Conservation (phyloP, 2,329 filamentous ascomycete species). For the Aspergillus versicolor region DNA sequence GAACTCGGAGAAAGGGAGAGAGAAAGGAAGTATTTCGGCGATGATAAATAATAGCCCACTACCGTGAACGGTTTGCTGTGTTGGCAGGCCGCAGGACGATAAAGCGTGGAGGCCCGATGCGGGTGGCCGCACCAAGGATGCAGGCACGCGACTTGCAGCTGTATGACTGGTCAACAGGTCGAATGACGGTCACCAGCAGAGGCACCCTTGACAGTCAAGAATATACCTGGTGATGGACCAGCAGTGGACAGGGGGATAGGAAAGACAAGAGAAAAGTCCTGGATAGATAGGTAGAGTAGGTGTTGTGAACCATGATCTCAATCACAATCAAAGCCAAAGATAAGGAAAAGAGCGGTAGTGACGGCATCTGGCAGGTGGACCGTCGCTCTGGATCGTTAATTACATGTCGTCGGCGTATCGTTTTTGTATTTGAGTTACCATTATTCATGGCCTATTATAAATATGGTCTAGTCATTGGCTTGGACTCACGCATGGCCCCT, state of each 20-base stretch:
- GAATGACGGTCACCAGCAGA: background rate
- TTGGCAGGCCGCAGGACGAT: conserved; percentile 21
- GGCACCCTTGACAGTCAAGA: background rate
- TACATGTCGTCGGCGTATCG: background rate
- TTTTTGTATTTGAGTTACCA: background rate
- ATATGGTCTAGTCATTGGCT: background rate
- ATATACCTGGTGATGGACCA: background rate
- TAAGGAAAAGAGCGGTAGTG: conserved; percentile 10
- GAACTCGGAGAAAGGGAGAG: conserved; percentile 6
- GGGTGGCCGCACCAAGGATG: conserved; percentile 19
- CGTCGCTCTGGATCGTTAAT: conserved; percentile 6
- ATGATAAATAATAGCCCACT: conserved; percentile 12
- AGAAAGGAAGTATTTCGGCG: conserved; percentile 6
- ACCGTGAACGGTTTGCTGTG: conserved; percentile 16
- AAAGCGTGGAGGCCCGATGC: conserved; percentile 17
- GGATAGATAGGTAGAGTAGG: too few relatives aligned
- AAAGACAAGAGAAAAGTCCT: background rate
- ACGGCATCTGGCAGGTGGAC: conserved; percentile 9
- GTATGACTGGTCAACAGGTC: background rate
- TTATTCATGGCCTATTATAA: background rate
- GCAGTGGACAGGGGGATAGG: background rate
- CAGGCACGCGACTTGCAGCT: conserved; percentile 24
- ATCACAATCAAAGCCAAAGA: conserved; percentile 1
- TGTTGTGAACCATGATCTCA: conserved; percentile 11
- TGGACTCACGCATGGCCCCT: background rate